phyloP scores from a whole-genome alignment of 2,329 filamentous ascomycete genomes.

The Talaromyces piceae region DNA sequence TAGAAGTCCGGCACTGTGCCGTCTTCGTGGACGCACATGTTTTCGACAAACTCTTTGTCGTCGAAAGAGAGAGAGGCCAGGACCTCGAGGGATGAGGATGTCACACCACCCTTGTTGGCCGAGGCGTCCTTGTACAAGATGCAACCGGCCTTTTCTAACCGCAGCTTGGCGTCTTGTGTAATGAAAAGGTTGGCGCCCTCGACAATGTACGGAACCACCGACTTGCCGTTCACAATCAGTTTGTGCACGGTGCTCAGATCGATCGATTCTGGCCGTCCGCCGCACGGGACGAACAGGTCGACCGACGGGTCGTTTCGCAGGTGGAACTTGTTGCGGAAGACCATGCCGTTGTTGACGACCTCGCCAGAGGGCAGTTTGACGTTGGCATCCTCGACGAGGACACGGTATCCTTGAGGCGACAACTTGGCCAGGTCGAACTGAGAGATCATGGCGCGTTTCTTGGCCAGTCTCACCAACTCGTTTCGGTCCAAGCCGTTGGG shows the following conservation, averaged over 20 bases:
- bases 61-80: constrained; percentile 92
- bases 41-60: constrained; percentile 74
- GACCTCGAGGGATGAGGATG: constrained; percentile 92
- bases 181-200: constrained; percentile 98
- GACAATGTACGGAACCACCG: constrained; percentile 84
- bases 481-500: constrained; percentile 78
- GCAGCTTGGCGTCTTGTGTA: constrained; percentile 93
- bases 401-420: constrained; percentile 79
- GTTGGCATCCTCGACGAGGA: constrained; percentile 86
- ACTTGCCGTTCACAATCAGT: constrained; percentile 85
- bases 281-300: constrained; percentile 91
- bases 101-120: constrained; percentile 97
- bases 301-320: constrained; percentile 69
- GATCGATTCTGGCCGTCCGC: constrained; percentile 92
- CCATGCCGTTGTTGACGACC: constrained; percentile 78
- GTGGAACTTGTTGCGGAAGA: constrained; percentile 97
- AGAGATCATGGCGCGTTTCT: constrained; percentile 79
- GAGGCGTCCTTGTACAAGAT: constrained; percentile 96
- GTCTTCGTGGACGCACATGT: constrained; percentile 82
- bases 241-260: constrained; percentile 80
- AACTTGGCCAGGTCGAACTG: constrained; percentile 81
- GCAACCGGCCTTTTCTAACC: constrained; percentile 89
- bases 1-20: constrained; percentile 85
- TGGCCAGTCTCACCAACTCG: constrained; percentile 78
- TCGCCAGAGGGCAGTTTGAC: constrained; percentile 83